These are phyloP conservation scores for Fraxinus baroniana DNA, from an alignment of 305 asterid genomes.

Conservation along the genomic window DNA sequence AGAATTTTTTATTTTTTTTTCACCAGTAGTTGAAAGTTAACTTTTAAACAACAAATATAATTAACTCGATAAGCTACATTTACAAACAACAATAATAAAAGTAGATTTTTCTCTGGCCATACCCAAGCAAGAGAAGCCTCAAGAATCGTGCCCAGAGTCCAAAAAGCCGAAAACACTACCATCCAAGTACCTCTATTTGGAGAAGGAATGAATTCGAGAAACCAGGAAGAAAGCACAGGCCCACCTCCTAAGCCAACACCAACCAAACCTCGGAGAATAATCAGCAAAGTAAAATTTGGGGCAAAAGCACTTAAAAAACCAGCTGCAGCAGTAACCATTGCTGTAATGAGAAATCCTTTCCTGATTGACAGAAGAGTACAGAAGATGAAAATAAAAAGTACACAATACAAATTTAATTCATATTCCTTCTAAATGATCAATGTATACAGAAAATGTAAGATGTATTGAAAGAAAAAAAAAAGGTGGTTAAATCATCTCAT, in stretches of 20 bases:
- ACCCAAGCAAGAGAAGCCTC: slow-evolving; percentile 81
- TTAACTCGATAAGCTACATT: background rate
- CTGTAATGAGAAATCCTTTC: slow-evolving; percentile 63
- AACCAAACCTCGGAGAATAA: slow-evolving; percentile 57
- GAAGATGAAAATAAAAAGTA: slow-evolving; percentile 20
- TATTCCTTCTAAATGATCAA: background rate
- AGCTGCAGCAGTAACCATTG: slow-evolving; percentile 50
- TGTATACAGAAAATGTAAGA: background rate
- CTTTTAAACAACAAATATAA: slow-evolving; percentile 4
- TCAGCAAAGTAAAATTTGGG: slow-evolving; percentile 41
- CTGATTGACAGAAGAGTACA: slow-evolving; percentile 34
- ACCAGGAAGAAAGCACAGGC: slow-evolving; percentile 66
- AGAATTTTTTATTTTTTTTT: background rate
- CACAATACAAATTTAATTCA: slow-evolving; percentile 1
- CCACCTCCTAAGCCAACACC: slow-evolving; percentile 73
- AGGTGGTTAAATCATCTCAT: background rate
- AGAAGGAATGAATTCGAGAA: slow-evolving; percentile 65
- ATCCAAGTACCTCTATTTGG: slow-evolving; percentile 67
- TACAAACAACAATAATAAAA: background rate
- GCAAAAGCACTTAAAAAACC: slow-evolving; percentile 63
- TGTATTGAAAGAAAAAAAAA: slow-evolving; percentile 2
- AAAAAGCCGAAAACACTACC: slow-evolving; percentile 66
- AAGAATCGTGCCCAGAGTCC: slow-evolving; percentile 68
- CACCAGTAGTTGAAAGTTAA: slow-evolving; percentile 6
- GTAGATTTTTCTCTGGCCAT: slow-evolving; percentile 19